Evolutionary conservation across 768 basidiomycete genomes (phyloP), one percentile per base, ranked within the genome.

Genomic region (Phaeotremella fagi): DNA sequence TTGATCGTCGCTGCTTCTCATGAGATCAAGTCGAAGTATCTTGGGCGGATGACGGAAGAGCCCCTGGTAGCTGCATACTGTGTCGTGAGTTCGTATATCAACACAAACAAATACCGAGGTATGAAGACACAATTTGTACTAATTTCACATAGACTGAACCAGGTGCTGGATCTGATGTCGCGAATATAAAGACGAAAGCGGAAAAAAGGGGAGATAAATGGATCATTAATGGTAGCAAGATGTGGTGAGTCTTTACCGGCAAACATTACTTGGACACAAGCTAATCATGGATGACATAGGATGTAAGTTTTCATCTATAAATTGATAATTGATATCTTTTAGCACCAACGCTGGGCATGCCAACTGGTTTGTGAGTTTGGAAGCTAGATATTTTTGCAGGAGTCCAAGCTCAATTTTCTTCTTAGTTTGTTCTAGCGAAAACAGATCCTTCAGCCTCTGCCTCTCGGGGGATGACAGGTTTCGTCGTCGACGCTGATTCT

Each of bases 181-280:
- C 75, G n/a, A 62, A 61, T 3, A 76, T 77, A 52, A 64, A 64
- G 45, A 77, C 76, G 11, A 64, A 59, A 45, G 76, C 76, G 0
- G 68, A 61, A 38, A 72, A 74, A 59, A 64, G 59, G 4, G 76
- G 81, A 24, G 86, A 83, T 36, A 85, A 88, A 31, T 95, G 82
- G 80, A 77, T 78, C 53, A 73, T 97, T 59, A 73, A 71, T 52
- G 74, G 74, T 2, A 66, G 59, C 28, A 75, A 75, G 64, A 75
- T 75, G 74, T 75, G 74, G 74, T 61, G 24, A 31, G 68, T 61
- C 14, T 4, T 0, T 22, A 1, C 27, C 26, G 43, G 9, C 16
- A 12, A 22, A 5, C 18, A 23, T n/a, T 4, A 12, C 18, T 12
- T 53, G 51, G 11, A 23, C 9, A 28, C 41, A 49, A 14, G 54